These are phyloP conservation scores for Pleurotus salmoneostramineus DNA, from an alignment of 768 basidiomycete species.

Conservation along the genomic window DNA sequence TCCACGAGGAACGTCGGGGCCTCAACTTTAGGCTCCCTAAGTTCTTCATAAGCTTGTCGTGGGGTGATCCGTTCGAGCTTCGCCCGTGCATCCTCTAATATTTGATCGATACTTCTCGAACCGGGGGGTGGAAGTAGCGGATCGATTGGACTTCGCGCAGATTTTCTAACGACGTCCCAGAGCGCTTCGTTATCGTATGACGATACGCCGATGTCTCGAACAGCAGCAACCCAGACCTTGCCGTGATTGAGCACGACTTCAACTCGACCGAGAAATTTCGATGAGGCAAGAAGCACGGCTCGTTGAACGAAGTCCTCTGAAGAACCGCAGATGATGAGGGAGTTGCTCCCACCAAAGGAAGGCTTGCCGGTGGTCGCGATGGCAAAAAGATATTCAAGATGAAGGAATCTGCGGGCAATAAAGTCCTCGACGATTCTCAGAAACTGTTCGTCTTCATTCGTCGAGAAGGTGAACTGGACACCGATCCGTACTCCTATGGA, in stretches of 20 bases:
- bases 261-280: constrained; percentile 70
- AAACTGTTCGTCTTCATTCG: constrained; percentile 52
- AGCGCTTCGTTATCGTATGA: constrained; percentile 64
- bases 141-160: constrained; percentile 53
- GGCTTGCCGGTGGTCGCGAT: constrained; percentile 45
- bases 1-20: constrained; percentile 75
- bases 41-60: constrained; percentile 54
- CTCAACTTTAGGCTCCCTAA: constrained; percentile 45
- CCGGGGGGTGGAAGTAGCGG: constrained; percentile 62
- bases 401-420: constrained; percentile 36
- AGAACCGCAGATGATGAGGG: constrained; percentile 57
- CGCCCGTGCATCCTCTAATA: constrained; percentile 56
- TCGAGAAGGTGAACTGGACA: constrained; percentile 58
- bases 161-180: constrained; percentile 61
- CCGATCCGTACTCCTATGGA: constrained; percentile 46
- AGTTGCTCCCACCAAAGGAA: constrained; percentile 24
- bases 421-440: constrained; percentile 49
- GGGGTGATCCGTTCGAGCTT: constrained; percentile 63
- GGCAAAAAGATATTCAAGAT: constrained; percentile 48
- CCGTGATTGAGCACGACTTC: constrained; percentile 29
- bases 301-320: constrained; percentile 56
- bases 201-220: constrained; percentile 50
- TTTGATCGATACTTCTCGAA: constrained; percentile 52
- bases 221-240: constrained; percentile 36
- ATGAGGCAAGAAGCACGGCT: constrained; percentile 57